Percentiles rank a stretch among this genome's conserved stretches.
These are phyloP conservation scores for Diplodia scrobiculata DNA, from an alignment of 2,329 filamentous ascomycete species.

Conservation along the genomic window DNA sequence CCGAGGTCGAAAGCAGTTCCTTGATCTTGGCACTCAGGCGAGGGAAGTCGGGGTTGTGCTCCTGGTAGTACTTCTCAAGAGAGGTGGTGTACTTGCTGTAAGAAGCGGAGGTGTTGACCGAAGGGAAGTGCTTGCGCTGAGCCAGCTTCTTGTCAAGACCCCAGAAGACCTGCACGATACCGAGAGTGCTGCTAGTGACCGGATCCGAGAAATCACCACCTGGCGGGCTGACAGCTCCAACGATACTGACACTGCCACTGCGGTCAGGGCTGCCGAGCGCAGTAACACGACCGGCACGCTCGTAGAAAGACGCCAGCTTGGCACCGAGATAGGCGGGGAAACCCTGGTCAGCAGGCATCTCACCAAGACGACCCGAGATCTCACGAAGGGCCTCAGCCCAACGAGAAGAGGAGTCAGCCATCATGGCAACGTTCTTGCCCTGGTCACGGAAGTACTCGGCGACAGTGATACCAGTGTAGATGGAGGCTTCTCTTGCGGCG, in stretches of 20 bases:
- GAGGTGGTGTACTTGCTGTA: slow-evolving; percentile 95
- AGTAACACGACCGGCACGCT: slow-evolving; percentile 87
- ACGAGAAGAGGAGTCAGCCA: slow-evolving; percentile 96
- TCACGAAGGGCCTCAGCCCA: slow-evolving; percentile 99
- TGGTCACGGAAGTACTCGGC: slow-evolving; percentile 97
- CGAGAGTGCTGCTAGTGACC: slow-evolving; percentile 87
- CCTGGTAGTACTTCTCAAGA: slow-evolving; percentile 91
- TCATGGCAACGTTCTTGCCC: slow-evolving; percentile 98
- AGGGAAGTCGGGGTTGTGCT: slow-evolving; percentile 92
- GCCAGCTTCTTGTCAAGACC: slow-evolving; percentile 99
- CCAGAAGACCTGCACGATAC: slow-evolving; percentile 99
- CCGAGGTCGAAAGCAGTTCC: slow-evolving; percentile 89
- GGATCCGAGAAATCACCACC: slow-evolving; percentile 99
- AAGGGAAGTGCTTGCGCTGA: slow-evolving; percentile 98
- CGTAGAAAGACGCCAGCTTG: slow-evolving; percentile 98
- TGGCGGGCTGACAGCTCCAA: slow-evolving; percentile 93
- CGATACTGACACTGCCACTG: slow-evolving; percentile 91
- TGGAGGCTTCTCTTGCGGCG: slow-evolving; percentile 95
- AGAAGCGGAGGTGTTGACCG: slow-evolving; percentile 89
- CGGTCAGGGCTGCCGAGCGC: slow-evolving; percentile 87
- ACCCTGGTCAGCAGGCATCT: slow-evolving; percentile 99
- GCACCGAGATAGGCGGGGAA: slow-evolving; percentile 97
- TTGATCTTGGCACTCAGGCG: slow-evolving; percentile 88
- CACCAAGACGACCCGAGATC: slow-evolving; percentile 95
- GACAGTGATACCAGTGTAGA: slow-evolving; percentile 94